phyloP scores from a whole-genome alignment of 306 rosid genomes.

The Sophora flavescens region DNA sequence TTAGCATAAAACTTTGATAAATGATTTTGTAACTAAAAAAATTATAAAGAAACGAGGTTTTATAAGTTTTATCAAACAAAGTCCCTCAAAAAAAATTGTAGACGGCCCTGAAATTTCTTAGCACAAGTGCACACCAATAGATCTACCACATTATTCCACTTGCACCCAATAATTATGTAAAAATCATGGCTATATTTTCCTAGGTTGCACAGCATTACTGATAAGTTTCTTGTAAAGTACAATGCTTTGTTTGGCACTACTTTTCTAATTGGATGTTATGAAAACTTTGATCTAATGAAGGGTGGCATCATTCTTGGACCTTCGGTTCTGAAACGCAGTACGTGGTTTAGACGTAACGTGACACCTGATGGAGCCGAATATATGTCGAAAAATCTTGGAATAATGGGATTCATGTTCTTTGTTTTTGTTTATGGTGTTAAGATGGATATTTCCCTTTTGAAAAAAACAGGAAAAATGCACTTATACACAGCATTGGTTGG shows the following conservation, averaged over 20 bases:
- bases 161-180: no score
- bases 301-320: constrained; percentile 88
- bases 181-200: no score
- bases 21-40: no score
- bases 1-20: no score
- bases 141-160: no score
- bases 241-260: neutral
- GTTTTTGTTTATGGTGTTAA: constrained; percentile 70
- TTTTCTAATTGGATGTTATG: neutral
- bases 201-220: no score
- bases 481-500: constrained; percentile 49
- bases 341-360: constrained; percentile 41
- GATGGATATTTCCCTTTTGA: constrained; percentile 53
- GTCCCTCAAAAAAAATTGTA: no score
- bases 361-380: constrained; percentile 40
- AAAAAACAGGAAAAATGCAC: constrained; percentile 61
- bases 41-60: no score
- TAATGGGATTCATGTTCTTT: constrained; percentile 74
- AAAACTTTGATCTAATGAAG: constrained; percentile 50
- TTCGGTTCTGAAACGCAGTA: constrained; percentile 60
- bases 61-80: no score
- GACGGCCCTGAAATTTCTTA: no score
- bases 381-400: constrained; percentile 60
- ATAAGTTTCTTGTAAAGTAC: neutral
- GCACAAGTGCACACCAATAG: no score